phyloP scores from a whole-genome alignment of 75 land plant species.

The Cupressus sempervirens region DNA sequence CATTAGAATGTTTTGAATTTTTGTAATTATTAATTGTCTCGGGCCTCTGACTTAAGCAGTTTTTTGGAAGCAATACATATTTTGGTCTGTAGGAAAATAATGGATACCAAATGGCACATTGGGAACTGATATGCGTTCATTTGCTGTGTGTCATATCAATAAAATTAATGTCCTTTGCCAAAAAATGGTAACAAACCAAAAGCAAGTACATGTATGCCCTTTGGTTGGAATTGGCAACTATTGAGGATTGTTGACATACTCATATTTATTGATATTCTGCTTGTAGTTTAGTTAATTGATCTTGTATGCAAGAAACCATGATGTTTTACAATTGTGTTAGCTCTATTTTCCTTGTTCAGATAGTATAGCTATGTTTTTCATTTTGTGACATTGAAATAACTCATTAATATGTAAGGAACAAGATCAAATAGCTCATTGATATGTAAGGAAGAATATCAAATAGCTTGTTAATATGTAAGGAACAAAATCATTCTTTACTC shows the following conservation, averaged over 20 bases:
- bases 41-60: neutral
- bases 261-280: neutral
- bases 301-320: neutral
- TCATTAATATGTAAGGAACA: neutral
- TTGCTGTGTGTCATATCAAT: neutral
- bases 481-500: neutral
- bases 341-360: neutral
- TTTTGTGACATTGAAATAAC: neutral
- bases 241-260: neutral
- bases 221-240: neutral
- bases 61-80: neutral
- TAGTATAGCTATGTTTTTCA: neutral
- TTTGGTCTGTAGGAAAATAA: neutral
- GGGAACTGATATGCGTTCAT: neutral
- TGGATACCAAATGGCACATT: neutral
- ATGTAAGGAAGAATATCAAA: neutral
- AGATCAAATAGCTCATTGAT: neutral
- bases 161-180: too few relatives aligned
- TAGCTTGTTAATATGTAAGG: neutral
- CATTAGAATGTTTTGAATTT: neutral
- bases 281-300: neutral
- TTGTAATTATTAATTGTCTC: neutral
- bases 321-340: neutral
- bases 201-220: neutral
- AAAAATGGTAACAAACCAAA: neutral